phyloP scores from a whole-genome alignment of 768 basidiomycete species.

The Collybiopsis luxurians region DNA sequence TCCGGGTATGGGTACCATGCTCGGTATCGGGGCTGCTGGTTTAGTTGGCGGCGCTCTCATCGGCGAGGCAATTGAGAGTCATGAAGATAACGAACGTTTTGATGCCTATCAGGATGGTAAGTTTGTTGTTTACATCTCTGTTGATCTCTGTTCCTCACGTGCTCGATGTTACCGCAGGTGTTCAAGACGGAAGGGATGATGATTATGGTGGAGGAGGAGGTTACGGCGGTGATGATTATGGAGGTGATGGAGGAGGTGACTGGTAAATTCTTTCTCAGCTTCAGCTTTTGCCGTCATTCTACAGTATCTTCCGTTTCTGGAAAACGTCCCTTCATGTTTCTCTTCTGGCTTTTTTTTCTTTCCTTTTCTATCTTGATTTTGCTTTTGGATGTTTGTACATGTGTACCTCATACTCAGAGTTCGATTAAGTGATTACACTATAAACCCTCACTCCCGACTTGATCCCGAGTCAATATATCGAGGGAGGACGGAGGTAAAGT shows the following conservation, averaged over 20 bases:
- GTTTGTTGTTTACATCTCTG: neutral
- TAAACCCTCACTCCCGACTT: too few relatives aligned
- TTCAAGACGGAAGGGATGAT: neutral
- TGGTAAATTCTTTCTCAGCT: neutral
- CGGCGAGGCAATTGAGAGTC: slow-evolving; percentile 45
- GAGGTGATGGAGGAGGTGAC: neutral
- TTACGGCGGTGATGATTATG: neutral
- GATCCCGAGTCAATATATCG: too few relatives aligned
- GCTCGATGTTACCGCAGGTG: neutral
- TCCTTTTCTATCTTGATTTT: too few relatives aligned
- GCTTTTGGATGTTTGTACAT: too few relatives aligned
- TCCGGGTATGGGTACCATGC: slow-evolving; percentile 45
- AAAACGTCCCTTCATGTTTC: too few relatives aligned
- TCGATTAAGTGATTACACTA: too few relatives aligned
- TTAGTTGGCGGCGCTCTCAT: slow-evolving; percentile 63
- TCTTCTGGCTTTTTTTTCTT: too few relatives aligned
- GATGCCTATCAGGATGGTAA: slow-evolving; percentile 10
- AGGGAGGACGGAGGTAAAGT: too few relatives aligned
- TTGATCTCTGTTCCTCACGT: neutral
- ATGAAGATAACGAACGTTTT: slow-evolving; percentile 4
- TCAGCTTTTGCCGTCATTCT: too few relatives aligned
- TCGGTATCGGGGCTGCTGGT: slow-evolving; percentile 51
- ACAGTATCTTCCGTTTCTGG: too few relatives aligned
- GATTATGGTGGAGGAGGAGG: neutral
- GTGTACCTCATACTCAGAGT: too few relatives aligned